These are phyloP conservation scores for Aspergillus ellipticus DNA, from an alignment of 495 filamentous ascomycete genomes.

Conservation along the genomic window DNA sequence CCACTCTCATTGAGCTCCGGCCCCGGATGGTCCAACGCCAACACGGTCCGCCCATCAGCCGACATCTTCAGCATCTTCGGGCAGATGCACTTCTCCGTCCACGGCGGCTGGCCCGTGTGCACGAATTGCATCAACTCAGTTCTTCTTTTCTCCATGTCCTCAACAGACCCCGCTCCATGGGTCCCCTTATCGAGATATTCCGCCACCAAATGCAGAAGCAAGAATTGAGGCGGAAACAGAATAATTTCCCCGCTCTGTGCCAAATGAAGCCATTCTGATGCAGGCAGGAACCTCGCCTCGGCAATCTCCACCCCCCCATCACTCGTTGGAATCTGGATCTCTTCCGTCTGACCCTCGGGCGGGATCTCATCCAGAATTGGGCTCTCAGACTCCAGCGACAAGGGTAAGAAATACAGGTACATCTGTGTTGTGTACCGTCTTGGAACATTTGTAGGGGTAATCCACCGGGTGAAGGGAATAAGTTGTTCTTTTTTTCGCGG, in stretches of 20 bases:
- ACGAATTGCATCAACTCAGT: conserved; percentile 57
- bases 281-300: conserved; percentile 69
- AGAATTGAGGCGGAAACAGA: conserved; percentile 86
- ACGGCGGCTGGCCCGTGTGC: conserved; percentile 52
- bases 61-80: conserved; percentile 56
- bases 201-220: conserved; percentile 65
- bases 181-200: conserved; percentile 53
- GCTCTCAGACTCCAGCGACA: conserved; percentile 44
- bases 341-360: conserved; percentile 32
- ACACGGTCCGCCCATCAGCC: conserved; percentile 56
- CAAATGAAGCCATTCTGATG: conserved; percentile 62
- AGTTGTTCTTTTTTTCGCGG: conserved; percentile 51
- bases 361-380: conserved; percentile 27
- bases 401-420: conserved; percentile 92
- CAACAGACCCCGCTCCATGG: conserved; percentile 23
- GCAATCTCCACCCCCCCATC: conserved; percentile 88
- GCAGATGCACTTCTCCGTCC: conserved; percentile 76
- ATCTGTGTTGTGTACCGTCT: conserved; percentile 89
- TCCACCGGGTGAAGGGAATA: conserved; percentile 85
- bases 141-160: conserved; percentile 48
- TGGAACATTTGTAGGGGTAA: conserved; percentile 69
- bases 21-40: conserved; percentile 69
- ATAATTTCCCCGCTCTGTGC: conserved; percentile 65
- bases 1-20: conserved; percentile 60
- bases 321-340: conserved; percentile 58